A percentile compares a stretch with the other conserved stretches of the same genome.
Evolutionary conservation across 345 rosid genomes (phyloP).

Genomic region (Pugionium cornutum): DNA sequence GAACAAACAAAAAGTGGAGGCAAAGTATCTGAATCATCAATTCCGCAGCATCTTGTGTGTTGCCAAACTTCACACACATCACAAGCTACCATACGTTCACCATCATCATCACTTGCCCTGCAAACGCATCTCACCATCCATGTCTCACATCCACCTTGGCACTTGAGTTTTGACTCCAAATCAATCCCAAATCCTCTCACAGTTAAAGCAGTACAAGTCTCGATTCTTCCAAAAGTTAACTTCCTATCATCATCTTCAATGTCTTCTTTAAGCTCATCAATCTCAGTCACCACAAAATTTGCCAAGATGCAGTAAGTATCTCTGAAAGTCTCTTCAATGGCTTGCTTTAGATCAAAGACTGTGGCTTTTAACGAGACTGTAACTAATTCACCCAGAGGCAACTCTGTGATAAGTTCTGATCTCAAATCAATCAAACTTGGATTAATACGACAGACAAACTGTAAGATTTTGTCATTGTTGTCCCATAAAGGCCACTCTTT

Average conservation of each 20-base stretch:
- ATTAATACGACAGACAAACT: slow-evolving; percentile 57
- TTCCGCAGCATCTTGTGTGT: slow-evolving; percentile 80
- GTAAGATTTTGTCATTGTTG: slow-evolving; percentile 50
- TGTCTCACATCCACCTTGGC: slow-evolving; percentile 69
- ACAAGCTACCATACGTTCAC: slow-evolving; percentile 88
- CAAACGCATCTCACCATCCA: slow-evolving; percentile 81
- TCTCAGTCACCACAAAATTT: slow-evolving; percentile 53
- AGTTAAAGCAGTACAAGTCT: slow-evolving; percentile 54
- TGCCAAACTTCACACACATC: slow-evolving; percentile 67
- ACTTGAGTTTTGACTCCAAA: slow-evolving; percentile 42
- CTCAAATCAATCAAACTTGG: slow-evolving; percentile 44
- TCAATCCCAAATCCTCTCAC: slow-evolving; percentile 61
- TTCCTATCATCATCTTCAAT: slow-evolving; percentile 47
- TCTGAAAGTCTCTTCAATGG: slow-evolving; percentile 54
- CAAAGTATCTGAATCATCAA: slow-evolving; percentile 60
- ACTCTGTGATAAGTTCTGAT: slow-evolving; percentile 31
- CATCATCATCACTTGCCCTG: slow-evolving; percentile 85
- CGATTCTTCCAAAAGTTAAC: slow-evolving; percentile 48
- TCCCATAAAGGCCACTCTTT: slow-evolving; percentile 72
- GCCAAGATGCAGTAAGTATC: slow-evolving; percentile 72
- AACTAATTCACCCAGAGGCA: slow-evolving; percentile 61
- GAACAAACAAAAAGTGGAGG: slow-evolving; percentile 60
- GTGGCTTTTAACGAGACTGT: slow-evolving; percentile 64
- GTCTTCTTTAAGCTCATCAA: slow-evolving; percentile 25
- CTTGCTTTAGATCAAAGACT: slow-evolving; percentile 62